Base-by-base conservation (phyloP, 2,329 filamentous ascomycete species). In the Hypoxylon sp. region DNA sequence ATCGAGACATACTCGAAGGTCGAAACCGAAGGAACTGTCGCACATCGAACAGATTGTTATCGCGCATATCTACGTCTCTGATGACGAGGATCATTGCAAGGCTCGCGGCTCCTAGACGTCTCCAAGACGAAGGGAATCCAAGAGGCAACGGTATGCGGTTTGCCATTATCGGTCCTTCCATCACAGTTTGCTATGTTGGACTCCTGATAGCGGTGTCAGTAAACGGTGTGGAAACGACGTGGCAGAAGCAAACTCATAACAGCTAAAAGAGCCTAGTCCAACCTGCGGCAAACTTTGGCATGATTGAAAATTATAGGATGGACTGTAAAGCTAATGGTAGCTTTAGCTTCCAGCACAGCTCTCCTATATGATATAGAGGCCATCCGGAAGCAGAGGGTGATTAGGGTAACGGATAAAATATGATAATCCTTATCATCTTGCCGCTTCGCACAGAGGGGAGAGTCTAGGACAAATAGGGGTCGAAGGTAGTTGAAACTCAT, bases 191-290 rank as follows among this genome's bases (percentile, higher is more conserved):
- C 23, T 45, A 23, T 53, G 28, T 53, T 49, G 25, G 13, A 23
- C 10, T 25, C 36, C 28, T 23, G 21, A 38, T 53, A n/a, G n/a
- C 21, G 23, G 51, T 32, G 14, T 45, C 52, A 30, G 13, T n/a
- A 45, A 25, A 45, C 32, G 23, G 36, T 52, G 17, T 43, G 21
- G 28, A n/a, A 48, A 36, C 28, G 43, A 58, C 43, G 21, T 49
- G 32, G 55, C 53, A 17, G 49, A 56, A 46, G 57, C 48, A 52
- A 60, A 51, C 46, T 43, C 23, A 13, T 32, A 28, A 36, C 17
- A 28, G 21, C 14, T 51, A 21, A n/a, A 45, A 34, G 34, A 25
- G 23, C 48, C 45, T 60, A 38, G 25, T 38, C 48, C 23, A 51
- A n/a, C 23, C 41, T 41, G 25, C 30, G 17, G 19, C 48, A 52